A percentile compares a stretch with the other conserved stretches of the same genome.
phyloP scores from a whole-genome alignment of 2,329 filamentous ascomycete genomes.

The Neofusicoccum cordaticola region DNA sequence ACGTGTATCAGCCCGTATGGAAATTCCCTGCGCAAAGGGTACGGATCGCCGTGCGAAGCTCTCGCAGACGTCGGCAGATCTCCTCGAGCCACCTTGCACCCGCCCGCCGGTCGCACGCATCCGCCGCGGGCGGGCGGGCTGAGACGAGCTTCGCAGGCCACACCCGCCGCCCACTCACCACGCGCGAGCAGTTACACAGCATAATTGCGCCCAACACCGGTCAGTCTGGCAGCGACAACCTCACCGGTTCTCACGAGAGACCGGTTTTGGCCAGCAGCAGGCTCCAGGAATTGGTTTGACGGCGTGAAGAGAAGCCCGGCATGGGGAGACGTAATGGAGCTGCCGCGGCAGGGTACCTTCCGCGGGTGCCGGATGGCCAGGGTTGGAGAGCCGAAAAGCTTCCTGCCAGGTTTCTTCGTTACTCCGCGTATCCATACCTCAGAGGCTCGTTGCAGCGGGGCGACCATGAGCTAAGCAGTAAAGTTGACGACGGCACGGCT shows the following conservation, averaged over 20 bases:
- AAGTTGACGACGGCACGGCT: background rate
- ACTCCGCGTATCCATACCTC: background rate
- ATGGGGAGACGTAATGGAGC: background rate
- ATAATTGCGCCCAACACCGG: background rate
- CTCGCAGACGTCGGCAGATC: background rate
- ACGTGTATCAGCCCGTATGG: background rate
- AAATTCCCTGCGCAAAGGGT: background rate
- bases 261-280: background rate
- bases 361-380: background rate
- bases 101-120: background rate
- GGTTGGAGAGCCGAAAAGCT: background rate
- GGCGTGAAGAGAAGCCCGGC: background rate
- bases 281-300: background rate
- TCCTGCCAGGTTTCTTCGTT: background rate
- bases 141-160: background rate
- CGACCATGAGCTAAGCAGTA: slow-evolving; percentile 3
- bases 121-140: background rate
- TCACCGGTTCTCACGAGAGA: slow-evolving; percentile 4
- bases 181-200: background rate
- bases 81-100: background rate
- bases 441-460: background rate
- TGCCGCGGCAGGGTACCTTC: background rate
- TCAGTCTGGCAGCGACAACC: background rate
- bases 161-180: background rate
- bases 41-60: slow-evolving; percentile 3